phyloP scores from a whole-genome alignment of 1,139 yeast species.

The Taiozyma sp. region DNA sequence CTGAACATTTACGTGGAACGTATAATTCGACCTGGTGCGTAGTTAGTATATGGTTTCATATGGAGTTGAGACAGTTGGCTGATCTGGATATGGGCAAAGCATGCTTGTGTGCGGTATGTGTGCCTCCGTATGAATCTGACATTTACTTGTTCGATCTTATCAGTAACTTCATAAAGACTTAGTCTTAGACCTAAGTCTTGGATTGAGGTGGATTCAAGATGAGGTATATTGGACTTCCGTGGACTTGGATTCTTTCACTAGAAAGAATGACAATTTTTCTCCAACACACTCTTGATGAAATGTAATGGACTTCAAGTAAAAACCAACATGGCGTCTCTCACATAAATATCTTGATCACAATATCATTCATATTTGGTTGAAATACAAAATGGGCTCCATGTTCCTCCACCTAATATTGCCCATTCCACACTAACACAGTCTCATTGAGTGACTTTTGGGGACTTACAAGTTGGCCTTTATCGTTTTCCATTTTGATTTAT shows the following conservation, averaged over 20 bases:
- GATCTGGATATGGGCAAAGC: neutral
- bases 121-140: neutral
- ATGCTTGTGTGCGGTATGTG: neutral
- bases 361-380: neutral
- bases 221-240: too few relatives aligned
- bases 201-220: too few relatives aligned
- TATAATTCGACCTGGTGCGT: constrained; percentile 86
- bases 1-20: constrained; percentile 99
- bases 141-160: too few relatives aligned
- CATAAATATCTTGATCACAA: neutral
- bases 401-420: neutral
- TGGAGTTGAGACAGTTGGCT: neutral
- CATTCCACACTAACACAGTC: neutral
- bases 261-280: constrained; percentile 7
- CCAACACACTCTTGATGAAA: neutral
- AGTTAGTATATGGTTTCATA: constrained; percentile 6
- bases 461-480: constrained; percentile 99
- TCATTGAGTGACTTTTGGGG: constrained; percentile 4
- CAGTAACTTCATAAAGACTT: neutral
- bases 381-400: neutral
- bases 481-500: constrained; percentile 93
- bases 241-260: neutral
- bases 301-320: neutral
- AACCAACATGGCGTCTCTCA: neutral
- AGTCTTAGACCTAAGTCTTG: too few relatives aligned